Evolutionary conservation across 345 rosid species (phyloP).

Genomic region (Citrus hindsii): DNA sequence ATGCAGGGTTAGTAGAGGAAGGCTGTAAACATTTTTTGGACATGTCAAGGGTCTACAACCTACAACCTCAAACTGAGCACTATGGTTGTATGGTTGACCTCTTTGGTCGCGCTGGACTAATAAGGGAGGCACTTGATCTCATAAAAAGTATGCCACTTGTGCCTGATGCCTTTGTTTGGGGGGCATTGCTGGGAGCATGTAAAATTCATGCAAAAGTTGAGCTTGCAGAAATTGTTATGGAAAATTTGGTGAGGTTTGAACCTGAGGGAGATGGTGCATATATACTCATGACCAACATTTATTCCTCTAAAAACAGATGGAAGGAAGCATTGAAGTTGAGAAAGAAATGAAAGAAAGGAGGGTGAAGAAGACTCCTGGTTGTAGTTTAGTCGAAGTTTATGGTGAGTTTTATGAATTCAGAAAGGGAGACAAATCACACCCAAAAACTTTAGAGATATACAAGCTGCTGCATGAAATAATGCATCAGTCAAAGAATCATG

Average conservation of each 20-base stretch:
- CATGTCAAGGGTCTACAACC: constrained; percentile 39
- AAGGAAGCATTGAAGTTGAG: constrained; percentile 43
- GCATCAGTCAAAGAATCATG: constrained; percentile 23
- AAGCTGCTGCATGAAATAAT: constrained; percentile 28
- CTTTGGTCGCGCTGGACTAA: constrained; percentile 48
- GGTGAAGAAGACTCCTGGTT: constrained; percentile 50
- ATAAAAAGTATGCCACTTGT: constrained; percentile 40
- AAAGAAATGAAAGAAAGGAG: constrained; percentile 42
- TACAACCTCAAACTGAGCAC: constrained; percentile 52
- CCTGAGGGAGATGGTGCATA: constrained; percentile 43
- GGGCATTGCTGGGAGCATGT: constrained; percentile 53
- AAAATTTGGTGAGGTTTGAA: constrained; percentile 33
- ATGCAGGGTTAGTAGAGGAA: constrained; percentile 47
- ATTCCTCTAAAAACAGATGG: constrained; percentile 48
- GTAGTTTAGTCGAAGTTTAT: constrained; percentile 48
- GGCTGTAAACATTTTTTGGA: constrained; percentile 42
- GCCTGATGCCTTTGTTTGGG: constrained; percentile 53
- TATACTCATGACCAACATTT: constrained; percentile 51
- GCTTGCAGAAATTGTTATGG: constrained; percentile 39
- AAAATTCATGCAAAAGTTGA: constrained; percentile 42
- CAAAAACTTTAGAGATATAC: constrained; percentile 20
- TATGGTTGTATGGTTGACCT: constrained; percentile 63
- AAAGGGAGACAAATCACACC: constrained; percentile 51
- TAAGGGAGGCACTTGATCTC: constrained; percentile 36
- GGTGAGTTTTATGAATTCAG: constrained; percentile 50